Evolutionary conservation across 306 rosid species (phyloP).

Genomic region (Castanea crenata): DNA sequence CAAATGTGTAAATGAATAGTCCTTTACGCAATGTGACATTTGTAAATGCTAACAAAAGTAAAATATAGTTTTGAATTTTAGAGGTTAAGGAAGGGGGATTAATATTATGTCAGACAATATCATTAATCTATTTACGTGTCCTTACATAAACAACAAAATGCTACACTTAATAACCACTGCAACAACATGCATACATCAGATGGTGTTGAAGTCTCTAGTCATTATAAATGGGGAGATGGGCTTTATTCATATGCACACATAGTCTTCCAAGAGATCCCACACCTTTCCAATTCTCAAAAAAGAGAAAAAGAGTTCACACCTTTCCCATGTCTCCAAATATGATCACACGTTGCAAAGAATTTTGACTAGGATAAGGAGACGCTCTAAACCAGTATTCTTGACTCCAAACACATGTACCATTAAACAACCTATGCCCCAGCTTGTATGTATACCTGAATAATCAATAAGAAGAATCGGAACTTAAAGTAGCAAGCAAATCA

Average conservation of each 20-base stretch:
- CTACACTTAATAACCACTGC: neutral
- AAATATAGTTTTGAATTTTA: neutral
- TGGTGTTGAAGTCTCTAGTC: no score
- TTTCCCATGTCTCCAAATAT: no score
- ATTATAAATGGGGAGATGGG: no score
- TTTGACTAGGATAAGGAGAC: no score
- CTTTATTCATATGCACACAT: no score
- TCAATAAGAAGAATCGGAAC: neutral
- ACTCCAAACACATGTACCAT: conserved; percentile 57
- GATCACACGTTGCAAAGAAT: no score
- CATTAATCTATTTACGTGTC: neutral
- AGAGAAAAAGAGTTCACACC: no score
- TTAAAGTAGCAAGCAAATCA: neutral
- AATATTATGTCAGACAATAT: neutral
- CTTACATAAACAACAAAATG: neutral
- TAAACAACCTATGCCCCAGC: conserved; percentile 66
- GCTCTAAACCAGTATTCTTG: no score
- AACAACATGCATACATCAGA: no score
- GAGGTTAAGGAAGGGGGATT: neutral
- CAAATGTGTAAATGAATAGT: neutral
- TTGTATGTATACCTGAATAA: conserved; percentile 66
- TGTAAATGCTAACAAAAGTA: neutral
- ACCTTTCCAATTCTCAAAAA: no score
- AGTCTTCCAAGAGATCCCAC: no score
- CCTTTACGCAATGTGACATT: neutral